A percentile compares a stretch with the other conserved stretches of the same genome.
These are phyloP conservation scores for Leucosporidium scottii DNA, from an alignment of 768 basidiomycete genomes.

Conservation along the genomic window DNA sequence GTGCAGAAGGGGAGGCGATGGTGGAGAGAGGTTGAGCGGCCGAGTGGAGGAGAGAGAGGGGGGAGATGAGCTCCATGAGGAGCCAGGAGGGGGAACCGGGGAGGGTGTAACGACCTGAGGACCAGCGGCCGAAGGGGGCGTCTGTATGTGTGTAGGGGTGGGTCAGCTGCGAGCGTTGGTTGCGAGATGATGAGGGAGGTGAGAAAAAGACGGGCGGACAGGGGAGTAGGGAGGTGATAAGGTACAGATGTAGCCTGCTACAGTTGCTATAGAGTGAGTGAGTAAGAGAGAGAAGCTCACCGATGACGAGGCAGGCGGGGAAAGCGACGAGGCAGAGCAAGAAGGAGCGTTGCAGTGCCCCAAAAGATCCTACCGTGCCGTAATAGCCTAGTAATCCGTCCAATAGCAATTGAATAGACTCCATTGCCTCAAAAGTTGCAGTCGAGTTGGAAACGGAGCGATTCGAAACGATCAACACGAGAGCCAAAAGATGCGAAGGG, in stretches of 20 bases:
- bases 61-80: conserved; percentile 3
- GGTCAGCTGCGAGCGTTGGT: too few relatives aligned
- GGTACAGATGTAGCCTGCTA: too few relatives aligned
- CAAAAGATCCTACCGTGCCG: conserved; percentile 9
- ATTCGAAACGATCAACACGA: too few relatives aligned
- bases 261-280: neutral
- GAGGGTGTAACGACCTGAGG: neutral
- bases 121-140: conserved; percentile 26
- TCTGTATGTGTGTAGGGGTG: neutral
- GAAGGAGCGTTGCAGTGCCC: conserved; percentile 10
- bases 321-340: neutral
- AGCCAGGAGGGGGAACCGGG: conserved; percentile 19
- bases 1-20: conserved; percentile 39
- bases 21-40: conserved; percentile 39
- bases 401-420: too few relatives aligned
- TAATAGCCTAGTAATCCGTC: neutral
- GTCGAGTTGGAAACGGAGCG: too few relatives aligned
- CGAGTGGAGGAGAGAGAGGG: conserved; percentile 44
- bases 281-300: neutral
- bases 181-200: too few relatives aligned
- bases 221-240: neutral
- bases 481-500: too few relatives aligned
- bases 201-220: neutral
- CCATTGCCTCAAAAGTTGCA: too few relatives aligned
- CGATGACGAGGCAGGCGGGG: conserved; percentile 6